A percentile compares a stretch with the other conserved stretches of the same genome.
These are phyloP conservation scores for Scheffersomyces parashehatae DNA, from an alignment of 1,139 yeast genomes.

Conservation along the genomic window DNA sequence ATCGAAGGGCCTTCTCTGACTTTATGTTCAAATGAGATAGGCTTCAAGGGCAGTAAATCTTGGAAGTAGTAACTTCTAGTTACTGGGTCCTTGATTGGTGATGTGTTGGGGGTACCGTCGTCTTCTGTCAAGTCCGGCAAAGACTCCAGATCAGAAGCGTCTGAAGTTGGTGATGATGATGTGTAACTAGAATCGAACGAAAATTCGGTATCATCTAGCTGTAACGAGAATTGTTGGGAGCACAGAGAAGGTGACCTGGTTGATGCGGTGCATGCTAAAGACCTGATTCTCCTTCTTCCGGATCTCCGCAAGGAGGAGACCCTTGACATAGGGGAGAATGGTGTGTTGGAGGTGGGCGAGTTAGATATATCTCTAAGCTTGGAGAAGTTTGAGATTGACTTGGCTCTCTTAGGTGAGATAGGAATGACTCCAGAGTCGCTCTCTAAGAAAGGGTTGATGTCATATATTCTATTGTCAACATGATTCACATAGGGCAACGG, in stretches of 20 bases:
- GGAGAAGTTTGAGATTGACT: slow-evolving; percentile 3
- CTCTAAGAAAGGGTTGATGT: slow-evolving; percentile 16
- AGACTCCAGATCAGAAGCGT: slow-evolving; percentile 34
- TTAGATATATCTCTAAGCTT: background rate
- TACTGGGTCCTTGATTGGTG: slow-evolving; percentile 20
- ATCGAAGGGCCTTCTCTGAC: slow-evolving; percentile 39
- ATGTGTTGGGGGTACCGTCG: slow-evolving; percentile 29
- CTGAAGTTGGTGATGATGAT: slow-evolving; percentile 4
- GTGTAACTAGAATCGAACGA: slow-evolving; percentile 14
- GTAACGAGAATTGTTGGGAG: background rate
- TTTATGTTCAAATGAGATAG: background rate
- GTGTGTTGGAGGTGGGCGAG: background rate
- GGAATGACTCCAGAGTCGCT: slow-evolving; percentile 6
- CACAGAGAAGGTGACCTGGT: background rate
- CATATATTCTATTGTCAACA: slow-evolving; percentile 25
- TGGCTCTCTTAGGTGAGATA: slow-evolving; percentile 9
- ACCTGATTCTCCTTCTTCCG: slow-evolving; percentile 12
- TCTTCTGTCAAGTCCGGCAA: slow-evolving; percentile 40
- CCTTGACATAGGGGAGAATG: slow-evolving; percentile 6
- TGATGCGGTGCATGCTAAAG: slow-evolving; percentile 2
- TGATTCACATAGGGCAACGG: slow-evolving; percentile 25
- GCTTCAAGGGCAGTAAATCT: background rate
- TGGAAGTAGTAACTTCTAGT: slow-evolving; percentile 4
- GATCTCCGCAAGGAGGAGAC: slow-evolving; percentile 6
- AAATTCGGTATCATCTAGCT: slow-evolving; percentile 15